phyloP scores from a whole-genome alignment of 306 rosid genomes.

The cucumber (Cucumis sativus) region DNA sequence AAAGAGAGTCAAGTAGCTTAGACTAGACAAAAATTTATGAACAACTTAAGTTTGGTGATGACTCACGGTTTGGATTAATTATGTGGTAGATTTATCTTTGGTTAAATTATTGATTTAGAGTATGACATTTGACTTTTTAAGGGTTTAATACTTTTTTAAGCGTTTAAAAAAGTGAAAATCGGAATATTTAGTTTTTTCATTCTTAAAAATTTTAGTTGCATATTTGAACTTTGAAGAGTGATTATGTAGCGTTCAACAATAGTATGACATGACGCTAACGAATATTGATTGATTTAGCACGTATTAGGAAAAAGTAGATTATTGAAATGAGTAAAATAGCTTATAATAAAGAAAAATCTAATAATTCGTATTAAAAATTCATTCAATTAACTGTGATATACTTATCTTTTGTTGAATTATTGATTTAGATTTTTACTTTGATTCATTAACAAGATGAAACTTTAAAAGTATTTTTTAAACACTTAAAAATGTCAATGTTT shows the following conservation, averaged over 20 bases:
- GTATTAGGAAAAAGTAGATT: neutral
- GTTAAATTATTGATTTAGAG: too few species aligned
- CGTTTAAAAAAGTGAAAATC: too few species aligned
- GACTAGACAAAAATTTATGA: too few species aligned
- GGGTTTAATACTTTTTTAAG: too few species aligned
- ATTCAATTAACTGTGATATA: neutral
- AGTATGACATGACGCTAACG: neutral
- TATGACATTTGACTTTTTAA: too few species aligned
- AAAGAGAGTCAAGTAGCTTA: too few species aligned
- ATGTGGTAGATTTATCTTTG: too few species aligned
- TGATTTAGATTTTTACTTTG: neutral
- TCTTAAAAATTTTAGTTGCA: neutral
- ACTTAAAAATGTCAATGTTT: neutral
- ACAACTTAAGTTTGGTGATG: too few species aligned
- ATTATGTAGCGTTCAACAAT: neutral
- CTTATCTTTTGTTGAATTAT: neutral
- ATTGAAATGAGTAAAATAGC: too few species aligned
- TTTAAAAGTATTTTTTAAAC: too few species aligned
- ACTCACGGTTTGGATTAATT: too few species aligned
- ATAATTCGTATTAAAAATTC: neutral
- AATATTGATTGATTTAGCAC: neutral
- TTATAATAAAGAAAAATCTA: too few species aligned
- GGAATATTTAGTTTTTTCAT: neutral
- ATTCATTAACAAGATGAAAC: neutral
- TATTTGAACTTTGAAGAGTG: neutral